Evolutionary conservation across 345 rosid species (phyloP), one percentile per base, ranked within the genome.

Genomic region (Syzygium jambos): DNA sequence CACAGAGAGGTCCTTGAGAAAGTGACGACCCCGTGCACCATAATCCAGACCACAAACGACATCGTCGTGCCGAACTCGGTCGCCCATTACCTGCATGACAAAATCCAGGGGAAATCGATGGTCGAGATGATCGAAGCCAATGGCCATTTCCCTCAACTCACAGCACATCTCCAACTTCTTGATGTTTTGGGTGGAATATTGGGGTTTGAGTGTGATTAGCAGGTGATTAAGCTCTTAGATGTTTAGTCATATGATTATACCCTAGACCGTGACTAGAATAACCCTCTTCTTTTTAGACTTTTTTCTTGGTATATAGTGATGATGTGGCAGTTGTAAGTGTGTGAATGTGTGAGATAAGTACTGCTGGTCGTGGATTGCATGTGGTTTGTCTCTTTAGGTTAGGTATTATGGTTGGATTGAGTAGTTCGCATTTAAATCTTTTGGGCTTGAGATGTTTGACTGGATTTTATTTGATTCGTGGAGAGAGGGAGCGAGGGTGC

Each of bases 131-230:
- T 89, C 3, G 84, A 86, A 7, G 29, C 57, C 9, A 15, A 73
- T 22, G 88, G 88, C 7, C 90, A 89, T 16, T 86, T 65, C 86
- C 90, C 90, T 22, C 90, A 84, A 51, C 52, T 89, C 41, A 89
- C 90, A 5, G 88, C 88, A 13, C 85, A 54, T 21, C 49, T 4
- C 19, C 25, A 86, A 84, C 77, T 86, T 6, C 77, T 86, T 12
- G 52, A 46, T 19, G 63, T 89, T 77, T 56, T 89, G 52, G 78
- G 84, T 6, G 19, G 78, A 6, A 17, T 86, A 21, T 63, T 89
- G 17, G 88, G 84, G 88, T 51, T 52, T 29, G 56, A 82, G 25
- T 2, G 59, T 7, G 51, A 15, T 23, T 30, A 83, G 38, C 22
- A 14, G 19, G 55, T 51, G 22, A 52, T 43, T 52, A 52, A 63